Conservation (phyloP, 2,329 filamentous ascomycete genomes). For the Metarhizium robertsii region DNA sequence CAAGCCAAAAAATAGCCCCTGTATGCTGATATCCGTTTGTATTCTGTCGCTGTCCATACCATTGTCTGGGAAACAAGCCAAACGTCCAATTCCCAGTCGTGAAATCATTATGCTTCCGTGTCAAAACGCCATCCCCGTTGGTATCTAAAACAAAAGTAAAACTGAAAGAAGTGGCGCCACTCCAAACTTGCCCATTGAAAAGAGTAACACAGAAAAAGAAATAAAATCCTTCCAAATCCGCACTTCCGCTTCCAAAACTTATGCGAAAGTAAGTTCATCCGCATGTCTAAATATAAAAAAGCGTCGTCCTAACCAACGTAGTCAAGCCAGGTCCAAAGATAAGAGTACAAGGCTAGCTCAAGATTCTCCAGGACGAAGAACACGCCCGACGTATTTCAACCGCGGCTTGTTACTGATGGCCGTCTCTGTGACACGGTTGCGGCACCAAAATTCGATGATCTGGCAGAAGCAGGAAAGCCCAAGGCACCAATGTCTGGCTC, state of each 20-base stretch:
- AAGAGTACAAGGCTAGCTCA: background rate
- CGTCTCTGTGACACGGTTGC: slow-evolving; percentile 31
- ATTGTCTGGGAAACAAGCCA: background rate
- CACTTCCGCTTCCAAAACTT: background rate
- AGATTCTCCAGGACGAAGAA: background rate
- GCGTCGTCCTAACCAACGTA: background rate
- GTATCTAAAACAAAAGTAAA: background rate
- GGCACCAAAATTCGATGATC: slow-evolving; percentile 38
- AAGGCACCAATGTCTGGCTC: slow-evolving; percentile 40
- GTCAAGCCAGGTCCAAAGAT: background rate
- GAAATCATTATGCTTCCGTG: background rate
- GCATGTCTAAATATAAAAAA: background rate
- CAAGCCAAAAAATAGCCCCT: background rate
- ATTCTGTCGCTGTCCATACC: background rate
- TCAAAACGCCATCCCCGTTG: background rate
- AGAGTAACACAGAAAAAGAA: background rate
- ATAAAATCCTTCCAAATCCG: background rate
- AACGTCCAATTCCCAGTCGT: background rate
- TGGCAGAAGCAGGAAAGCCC: slow-evolving; percentile 25
- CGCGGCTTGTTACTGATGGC: slow-evolving; percentile 38
- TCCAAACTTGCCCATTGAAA: background rate
- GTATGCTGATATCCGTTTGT: background rate
- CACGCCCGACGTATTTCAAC: slow-evolving; percentile 20
- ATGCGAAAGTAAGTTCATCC: background rate
- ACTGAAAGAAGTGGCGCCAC: background rate